Percentiles rank a stretch among this genome's conserved stretches.
phyloP scores from a whole-genome alignment of 163 green algal species.

The Scenedesmus sp. region DNA sequence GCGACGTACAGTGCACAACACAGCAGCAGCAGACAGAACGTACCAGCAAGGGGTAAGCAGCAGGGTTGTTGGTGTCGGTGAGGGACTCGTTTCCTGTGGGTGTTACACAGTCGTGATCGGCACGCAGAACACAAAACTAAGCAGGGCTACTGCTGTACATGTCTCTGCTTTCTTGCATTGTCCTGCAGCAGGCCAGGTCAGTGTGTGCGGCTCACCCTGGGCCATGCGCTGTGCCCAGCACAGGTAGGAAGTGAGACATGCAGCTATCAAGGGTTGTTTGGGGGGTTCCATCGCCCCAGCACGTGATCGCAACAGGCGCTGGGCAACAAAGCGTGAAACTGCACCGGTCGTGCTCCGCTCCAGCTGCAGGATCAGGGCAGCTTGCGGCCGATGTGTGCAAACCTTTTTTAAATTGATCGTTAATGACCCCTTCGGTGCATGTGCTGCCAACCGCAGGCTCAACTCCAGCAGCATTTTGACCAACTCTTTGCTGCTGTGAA shows the following conservation, averaged over 20 bases:
- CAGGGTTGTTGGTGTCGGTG: constrained; percentile 12
- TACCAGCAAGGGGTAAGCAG: neutral
- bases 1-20: neutral
- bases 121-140: neutral
- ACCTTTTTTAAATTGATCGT: too few relatives aligned
- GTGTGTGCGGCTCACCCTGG: constrained; percentile 3
- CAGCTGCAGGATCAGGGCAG: constrained; percentile 1
- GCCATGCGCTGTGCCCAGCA: neutral
- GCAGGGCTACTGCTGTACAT: neutral
- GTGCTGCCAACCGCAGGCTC: neutral
- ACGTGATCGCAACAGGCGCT: neutral
- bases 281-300: neutral
- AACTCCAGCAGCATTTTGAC: neutral
- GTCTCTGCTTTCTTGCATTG: neutral
- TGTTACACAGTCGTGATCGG: neutral
- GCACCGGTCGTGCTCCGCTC: neutral
- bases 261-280: neutral
- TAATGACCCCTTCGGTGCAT: neutral
- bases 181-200: neutral
- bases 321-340: neutral
- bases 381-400: neutral
- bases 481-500: neutral
- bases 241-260: neutral
- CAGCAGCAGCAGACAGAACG: neutral
- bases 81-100: neutral